Evolutionary conservation across 169 alveolate genomes (phyloP).

Genomic region (Plasmodium adleri): DNA sequence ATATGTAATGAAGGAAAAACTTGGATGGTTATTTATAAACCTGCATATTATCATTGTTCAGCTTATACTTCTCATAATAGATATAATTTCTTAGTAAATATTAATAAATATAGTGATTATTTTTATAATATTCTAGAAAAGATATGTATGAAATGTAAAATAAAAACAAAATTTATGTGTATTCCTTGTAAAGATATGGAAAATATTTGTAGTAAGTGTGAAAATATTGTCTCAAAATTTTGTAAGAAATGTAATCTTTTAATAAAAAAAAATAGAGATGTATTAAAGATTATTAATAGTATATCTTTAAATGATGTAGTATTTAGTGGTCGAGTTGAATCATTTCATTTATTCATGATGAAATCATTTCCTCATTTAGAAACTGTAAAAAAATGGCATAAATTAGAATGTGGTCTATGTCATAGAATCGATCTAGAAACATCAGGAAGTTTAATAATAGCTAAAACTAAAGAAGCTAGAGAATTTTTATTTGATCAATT

Average conservation of each 20-base stretch:
- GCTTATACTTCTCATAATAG: conserved; percentile 77
- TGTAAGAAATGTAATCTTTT: conserved; percentile 51
- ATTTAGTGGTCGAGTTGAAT: conserved; percentile 81
- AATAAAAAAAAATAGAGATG: conserved; percentile 71
- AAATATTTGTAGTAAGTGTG: conserved; percentile 54
- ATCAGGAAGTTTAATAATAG: conserved; percentile 82
- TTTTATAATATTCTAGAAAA: conserved; percentile 66
- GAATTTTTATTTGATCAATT: conserved; percentile 83
- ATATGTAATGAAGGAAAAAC: conserved; percentile 79
- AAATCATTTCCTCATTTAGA: conserved; percentile 82
- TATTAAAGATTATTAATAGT: conserved; percentile 76
- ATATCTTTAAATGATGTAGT: conserved; percentile 79
- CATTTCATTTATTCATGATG: conserved; percentile 84
- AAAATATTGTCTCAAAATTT: conserved; percentile 37
- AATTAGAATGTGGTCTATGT: conserved; percentile 85
- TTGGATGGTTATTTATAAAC: conserved; percentile 84
- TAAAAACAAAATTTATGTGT: conserved; percentile 74
- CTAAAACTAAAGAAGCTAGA: conserved; percentile 82
- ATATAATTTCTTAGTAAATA: conserved; percentile 44
- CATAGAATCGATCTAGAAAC: conserved; percentile 85
- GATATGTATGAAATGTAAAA: conserved; percentile 61
- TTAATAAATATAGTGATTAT: conserved; percentile 55
- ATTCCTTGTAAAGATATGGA: conserved; percentile 49
- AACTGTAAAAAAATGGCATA: conserved; percentile 83
- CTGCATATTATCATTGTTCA: conserved; percentile 86